Evolutionary conservation across 192 early-diverging fungal genomes (phyloP).

Genomic region (Linnemannia zychae): DNA sequence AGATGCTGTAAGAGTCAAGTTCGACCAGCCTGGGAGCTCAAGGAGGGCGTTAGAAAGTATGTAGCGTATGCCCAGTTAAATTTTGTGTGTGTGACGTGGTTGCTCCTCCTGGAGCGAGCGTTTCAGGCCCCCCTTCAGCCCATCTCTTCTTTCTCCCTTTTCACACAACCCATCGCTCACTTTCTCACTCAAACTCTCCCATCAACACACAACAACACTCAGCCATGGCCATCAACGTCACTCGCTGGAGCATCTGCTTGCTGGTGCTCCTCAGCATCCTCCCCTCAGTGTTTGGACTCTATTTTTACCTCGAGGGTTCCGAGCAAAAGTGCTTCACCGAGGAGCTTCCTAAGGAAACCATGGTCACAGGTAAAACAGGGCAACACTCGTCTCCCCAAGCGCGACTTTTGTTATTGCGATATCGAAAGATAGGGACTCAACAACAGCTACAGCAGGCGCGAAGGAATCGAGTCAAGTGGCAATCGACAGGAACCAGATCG

Average conservation of each 20-base stretch:
- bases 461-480: background rate
- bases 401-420: background rate
- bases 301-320: conserved; percentile 93
- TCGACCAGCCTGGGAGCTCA: background rate
- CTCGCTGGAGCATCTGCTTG: conserved; percentile 46
- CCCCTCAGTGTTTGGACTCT: conserved; percentile 66
- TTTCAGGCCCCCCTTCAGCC: conserved; percentile 4
- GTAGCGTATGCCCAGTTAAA: background rate
- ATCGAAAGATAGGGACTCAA: background rate
- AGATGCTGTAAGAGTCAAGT: too few relatives aligned
- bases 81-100: background rate
- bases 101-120: background rate
- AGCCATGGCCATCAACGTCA: conserved; percentile 49
- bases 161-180: background rate
- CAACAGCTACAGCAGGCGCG: background rate
- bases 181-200: background rate
- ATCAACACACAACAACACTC: background rate
- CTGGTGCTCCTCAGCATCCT: conserved; percentile 56
- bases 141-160: background rate
- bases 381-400: background rate
- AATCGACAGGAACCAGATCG: background rate
- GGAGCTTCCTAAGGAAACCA: conserved; percentile 91
- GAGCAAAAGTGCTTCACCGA: conserved; percentile 95
- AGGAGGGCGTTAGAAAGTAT: background rate
- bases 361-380: conserved; percentile 75